These are phyloP conservation scores for Ustilago lituana DNA, from an alignment of 1,284 basidiomycete genomes.

Conservation along the genomic window DNA sequence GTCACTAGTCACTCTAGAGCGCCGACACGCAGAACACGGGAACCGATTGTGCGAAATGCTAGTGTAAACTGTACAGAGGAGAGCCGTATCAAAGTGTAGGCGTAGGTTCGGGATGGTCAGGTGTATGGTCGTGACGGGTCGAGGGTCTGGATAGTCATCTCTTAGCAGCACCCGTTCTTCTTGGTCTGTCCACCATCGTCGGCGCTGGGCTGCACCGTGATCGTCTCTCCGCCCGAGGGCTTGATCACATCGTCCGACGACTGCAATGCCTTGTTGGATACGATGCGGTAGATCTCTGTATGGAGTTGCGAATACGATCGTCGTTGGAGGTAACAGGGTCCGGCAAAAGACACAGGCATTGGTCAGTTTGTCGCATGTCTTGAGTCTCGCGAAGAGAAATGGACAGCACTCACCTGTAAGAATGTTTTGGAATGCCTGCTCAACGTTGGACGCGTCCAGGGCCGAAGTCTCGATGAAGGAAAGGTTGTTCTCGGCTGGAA, in stretches of 20 bases:
- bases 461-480: slow-evolving; percentile 96
- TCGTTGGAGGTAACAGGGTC: too few species aligned
- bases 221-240: slow-evolving; percentile 66
- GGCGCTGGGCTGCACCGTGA: slow-evolving; percentile 66
- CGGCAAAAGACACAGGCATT: not conserved
- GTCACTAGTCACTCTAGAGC: too few species aligned
- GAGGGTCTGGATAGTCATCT: not conserved
- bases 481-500: slow-evolving; percentile 79
- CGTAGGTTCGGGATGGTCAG: not conserved
- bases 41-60: too few species aligned
- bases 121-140: slow-evolving; percentile 2
- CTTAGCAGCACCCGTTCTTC: slow-evolving; percentile 66
- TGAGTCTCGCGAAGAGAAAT: not conserved
- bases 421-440: slow-evolving; percentile 91
- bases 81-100: slow-evolving; percentile 6
- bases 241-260: slow-evolving; percentile 67
- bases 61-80: slow-evolving; percentile 17
- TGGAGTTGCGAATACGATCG: not conserved
- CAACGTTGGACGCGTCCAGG: slow-evolving; percentile 98
- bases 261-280: slow-evolving; percentile 67
- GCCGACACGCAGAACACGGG: too few species aligned
- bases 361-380: slow-evolving; percentile 1
- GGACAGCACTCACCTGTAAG: slow-evolving; percentile 78
- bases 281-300: slow-evolving; percentile 67
- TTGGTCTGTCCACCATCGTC: slow-evolving; percentile 66